Base-by-base conservation (phyloP, 2,329 filamentous ascomycete species). In the Allantophomopsis cytisporea region DNA sequence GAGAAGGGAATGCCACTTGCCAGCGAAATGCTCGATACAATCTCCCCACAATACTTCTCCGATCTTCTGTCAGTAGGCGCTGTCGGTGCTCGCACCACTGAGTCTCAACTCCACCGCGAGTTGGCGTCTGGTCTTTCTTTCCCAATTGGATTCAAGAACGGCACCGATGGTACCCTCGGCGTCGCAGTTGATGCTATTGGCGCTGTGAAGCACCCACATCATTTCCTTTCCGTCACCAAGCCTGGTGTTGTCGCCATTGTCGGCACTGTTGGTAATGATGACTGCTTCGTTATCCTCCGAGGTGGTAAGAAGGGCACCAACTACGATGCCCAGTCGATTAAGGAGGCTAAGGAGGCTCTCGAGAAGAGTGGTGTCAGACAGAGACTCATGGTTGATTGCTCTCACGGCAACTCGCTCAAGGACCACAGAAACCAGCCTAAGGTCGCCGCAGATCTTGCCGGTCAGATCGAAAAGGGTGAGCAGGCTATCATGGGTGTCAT, bases 81-180 rank as follows among this genome's bases (percentile, higher is more conserved):
- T 20, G 80, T 98, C 50, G 91, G 91, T 41, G 91, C 91, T n/a
- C 76, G 91, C 45, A 98, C 91, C 15, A 96, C 91, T 2, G 91
- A 98, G 66, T 88, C 81, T 38, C 91, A 98, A 66, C 71, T 96
- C 45, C 91, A 98, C 63, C 80, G 91, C 41, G 91, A 98, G 64
- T 68, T 98, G 46, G 89, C 91, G 16, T 91, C 83, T 39, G 91
- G 91, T 55, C 70, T 96, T 30, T 93, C 83, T 50, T 96, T 95
- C 81, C 91, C 91, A 2, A 87, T 98, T 10, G 91, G 91, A 38
- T 98, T 98, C 82, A 98, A 98, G 75, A 98, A 98, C 62, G 91
- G 91, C 47, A 98, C 91, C 23, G 91, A 98, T 58, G 91, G 91
- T 38, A 82, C 80, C 7, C 66, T 96, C 36, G 75, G 80, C 41